These are phyloP conservation scores for Mycena citricolor DNA, from an alignment of 1,284 basidiomycete species.

Conservation along the genomic window DNA sequence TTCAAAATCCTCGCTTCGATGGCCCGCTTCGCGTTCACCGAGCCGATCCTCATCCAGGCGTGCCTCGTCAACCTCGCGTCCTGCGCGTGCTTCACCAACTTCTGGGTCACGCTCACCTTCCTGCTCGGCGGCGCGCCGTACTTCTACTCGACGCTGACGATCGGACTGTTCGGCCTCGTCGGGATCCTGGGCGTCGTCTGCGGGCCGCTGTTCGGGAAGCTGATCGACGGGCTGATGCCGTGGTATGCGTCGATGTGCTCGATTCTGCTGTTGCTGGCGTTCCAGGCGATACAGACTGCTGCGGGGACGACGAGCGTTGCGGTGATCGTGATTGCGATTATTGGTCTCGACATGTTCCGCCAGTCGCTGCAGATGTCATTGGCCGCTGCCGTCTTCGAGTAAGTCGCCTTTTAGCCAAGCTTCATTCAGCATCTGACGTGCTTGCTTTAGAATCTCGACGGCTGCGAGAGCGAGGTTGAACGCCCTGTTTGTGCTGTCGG, in stretches of 20 bases:
- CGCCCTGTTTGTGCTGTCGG: conserved; percentile 60
- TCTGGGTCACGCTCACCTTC: conserved; percentile 77
- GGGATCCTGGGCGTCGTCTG: conserved; percentile 68
- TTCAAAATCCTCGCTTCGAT: conserved; percentile 62
- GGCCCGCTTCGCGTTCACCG: conserved; percentile 66
- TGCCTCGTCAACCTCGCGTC: conserved; percentile 57
- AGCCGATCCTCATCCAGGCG: conserved; percentile 66
- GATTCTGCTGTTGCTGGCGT: conserved; percentile 40
- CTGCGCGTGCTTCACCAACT: conserved; percentile 57
- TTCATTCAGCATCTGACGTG: background rate
- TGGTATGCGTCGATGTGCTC: conserved; percentile 64
- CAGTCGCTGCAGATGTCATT: conserved; percentile 46
- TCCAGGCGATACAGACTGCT: conserved; percentile 53
- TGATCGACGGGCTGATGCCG: conserved; percentile 62
- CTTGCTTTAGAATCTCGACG: conserved; percentile 45
- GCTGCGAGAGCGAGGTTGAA: conserved; percentile 61
- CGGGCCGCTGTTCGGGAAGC: conserved; percentile 59
- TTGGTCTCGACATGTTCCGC: conserved; percentile 44
- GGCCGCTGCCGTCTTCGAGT: conserved; percentile 41
- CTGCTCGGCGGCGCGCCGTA: conserved; percentile 66
- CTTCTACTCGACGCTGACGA: conserved; percentile 64
- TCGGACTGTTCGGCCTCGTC: conserved; percentile 71
- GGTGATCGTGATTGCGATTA: conserved; percentile 47
- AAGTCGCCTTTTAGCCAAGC: conserved; percentile 11
- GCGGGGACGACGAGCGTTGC: conserved; percentile 60